phyloP scores from a whole-genome alignment of 2,329 filamentous ascomycete species.

The Fusarium mexicanum region DNA sequence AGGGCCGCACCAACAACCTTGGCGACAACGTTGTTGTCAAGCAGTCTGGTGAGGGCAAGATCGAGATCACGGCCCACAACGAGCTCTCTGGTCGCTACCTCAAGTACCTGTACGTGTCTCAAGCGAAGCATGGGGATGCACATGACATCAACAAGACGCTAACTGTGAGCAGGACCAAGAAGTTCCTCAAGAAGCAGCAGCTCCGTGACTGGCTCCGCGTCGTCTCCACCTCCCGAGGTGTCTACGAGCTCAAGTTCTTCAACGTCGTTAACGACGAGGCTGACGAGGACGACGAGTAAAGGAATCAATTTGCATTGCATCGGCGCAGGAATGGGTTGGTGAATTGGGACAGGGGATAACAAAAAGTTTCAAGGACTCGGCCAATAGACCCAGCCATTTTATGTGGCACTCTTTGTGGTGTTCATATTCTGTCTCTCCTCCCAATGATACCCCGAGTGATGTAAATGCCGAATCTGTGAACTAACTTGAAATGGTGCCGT shows the following conservation, averaged over 20 bases:
- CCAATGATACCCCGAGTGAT: neutral
- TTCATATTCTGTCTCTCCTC: conserved; percentile 16
- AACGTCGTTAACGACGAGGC: conserved; percentile 99
- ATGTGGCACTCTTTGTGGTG: conserved; percentile 45
- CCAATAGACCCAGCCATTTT: conserved; percentile 46
- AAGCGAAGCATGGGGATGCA: neutral
- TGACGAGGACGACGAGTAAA: conserved; percentile 98
- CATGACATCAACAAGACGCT: neutral
- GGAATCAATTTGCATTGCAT: conserved; percentile 41
- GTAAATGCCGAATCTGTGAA: neutral
- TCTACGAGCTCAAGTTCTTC: conserved; percentile 99
- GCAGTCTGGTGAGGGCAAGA: conserved; percentile 94
- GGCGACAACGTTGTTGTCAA: conserved; percentile 91
- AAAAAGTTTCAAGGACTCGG: conserved; percentile 43
- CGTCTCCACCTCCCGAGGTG: conserved; percentile 96
- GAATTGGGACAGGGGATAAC: conserved; percentile 42
- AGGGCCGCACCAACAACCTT: conserved; percentile 97
- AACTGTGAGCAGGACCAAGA: conserved; percentile 81
- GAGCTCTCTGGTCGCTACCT: conserved; percentile 98
- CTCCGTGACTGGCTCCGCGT: conserved; percentile 99
- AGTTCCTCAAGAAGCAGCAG: conserved; percentile 99
- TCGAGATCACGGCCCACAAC: conserved; percentile 97
- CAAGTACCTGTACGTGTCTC: conserved; percentile 90
- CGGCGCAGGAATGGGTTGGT: conserved; percentile 46
- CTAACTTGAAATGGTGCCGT: neutral